Evolutionary conservation across 2,329 filamentous ascomycete species (phyloP), one percentile per base, ranked within the genome.

Genomic region (Aurifilum marmelostoma): DNA sequence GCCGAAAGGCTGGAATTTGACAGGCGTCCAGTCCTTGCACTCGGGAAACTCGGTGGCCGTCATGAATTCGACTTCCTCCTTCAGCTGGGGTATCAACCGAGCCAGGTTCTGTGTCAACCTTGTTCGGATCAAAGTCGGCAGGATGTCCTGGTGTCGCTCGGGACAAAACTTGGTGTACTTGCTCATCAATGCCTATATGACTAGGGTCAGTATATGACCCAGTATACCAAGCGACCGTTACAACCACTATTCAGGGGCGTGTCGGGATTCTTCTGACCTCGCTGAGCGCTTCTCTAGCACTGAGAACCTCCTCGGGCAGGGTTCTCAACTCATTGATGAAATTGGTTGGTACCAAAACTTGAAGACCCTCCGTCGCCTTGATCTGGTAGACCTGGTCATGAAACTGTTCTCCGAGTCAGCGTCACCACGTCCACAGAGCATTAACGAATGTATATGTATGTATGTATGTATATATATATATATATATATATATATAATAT

Each of bases 1-100:
- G 58, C 85, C 78, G 68, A 87, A 83, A 0, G 83, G 81, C 50
- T 86, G 84, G 72, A 87, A 81, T 72, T 82, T 83, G 64, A 87
- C 81, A 0, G 84, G 75, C 1, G 83, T 87, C 87, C 87, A 88
- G 70, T 88, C 85, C 67, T 82, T 76, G 71, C 83, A 86, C 21
- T 78, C 75, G 6, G 84, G 83, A 54, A 86, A 84, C 73, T 85
- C 84, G 1, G 80, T 80, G 14, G 78, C 79, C 7, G 83, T 71
- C 34, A 85, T 79, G 69, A 80, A 76, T 69, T 85, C 82, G 27
- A 86, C 76, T 73, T 85, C 84, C 32, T 79, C 75, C 67, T 82
- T 84, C 29, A 86, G 78, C 67, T 79, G 79, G 6, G 84, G 83
- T 1, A 82, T 76, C 63, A 85, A 79, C 27, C 81, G 79, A 1